Percentiles rank a stretch among this genome's conserved stretches.
These are phyloP conservation scores for Hypomontagnella submonticulosa DNA, from an alignment of 495 filamentous ascomycete genomes.

Conservation along the genomic window DNA sequence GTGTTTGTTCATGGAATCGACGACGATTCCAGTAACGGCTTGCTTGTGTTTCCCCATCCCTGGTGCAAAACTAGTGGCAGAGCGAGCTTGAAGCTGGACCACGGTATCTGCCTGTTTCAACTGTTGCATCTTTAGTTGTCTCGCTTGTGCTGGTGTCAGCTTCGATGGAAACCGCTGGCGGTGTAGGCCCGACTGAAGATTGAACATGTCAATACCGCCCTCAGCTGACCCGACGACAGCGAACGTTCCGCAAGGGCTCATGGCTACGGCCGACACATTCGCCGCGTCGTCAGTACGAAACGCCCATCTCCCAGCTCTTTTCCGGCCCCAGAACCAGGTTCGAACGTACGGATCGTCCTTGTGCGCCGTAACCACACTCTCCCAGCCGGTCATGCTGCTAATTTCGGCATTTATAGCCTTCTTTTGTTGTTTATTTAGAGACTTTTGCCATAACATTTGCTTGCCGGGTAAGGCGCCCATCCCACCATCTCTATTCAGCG, in stretches of 20 bases:
- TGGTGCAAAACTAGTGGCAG: constrained; percentile 53
- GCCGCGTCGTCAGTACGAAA: constrained; percentile 87
- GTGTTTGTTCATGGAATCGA: constrained; percentile 84
- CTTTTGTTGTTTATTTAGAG: constrained; percentile 55
- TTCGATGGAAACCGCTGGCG: constrained; percentile 85
- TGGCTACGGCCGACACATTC: constrained; percentile 85
- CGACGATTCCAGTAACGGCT: constrained; percentile 83
- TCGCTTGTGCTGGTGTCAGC: constrained; percentile 70
- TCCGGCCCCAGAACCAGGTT: constrained; percentile 98
- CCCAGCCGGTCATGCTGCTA: constrained; percentile 87
- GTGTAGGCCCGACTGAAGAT: constrained; percentile 90
- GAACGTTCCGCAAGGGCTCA: constrained; percentile 93
- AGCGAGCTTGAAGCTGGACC: constrained; percentile 56
- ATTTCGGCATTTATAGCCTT: constrained; percentile 67
- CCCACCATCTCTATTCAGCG: constrained; percentile 90
- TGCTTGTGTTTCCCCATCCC: constrained; percentile 76
- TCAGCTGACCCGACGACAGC: constrained; percentile 86
- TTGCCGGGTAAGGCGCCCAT: constrained; percentile 80
- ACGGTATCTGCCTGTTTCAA: constrained; percentile 59
- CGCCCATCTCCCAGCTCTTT: constrained; percentile 90
- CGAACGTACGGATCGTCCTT: constrained; percentile 82
- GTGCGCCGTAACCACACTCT: constrained; percentile 96
- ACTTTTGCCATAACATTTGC: constrained; percentile 80
- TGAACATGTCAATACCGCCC: constrained; percentile 91
- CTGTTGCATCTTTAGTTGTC: constrained; percentile 68